A percentile compares a stretch with the other conserved stretches of the same genome.
These are phyloP conservation scores for Malassezia japonica DNA, from an alignment of 1,284 basidiomycete species.

Conservation along the genomic window DNA sequence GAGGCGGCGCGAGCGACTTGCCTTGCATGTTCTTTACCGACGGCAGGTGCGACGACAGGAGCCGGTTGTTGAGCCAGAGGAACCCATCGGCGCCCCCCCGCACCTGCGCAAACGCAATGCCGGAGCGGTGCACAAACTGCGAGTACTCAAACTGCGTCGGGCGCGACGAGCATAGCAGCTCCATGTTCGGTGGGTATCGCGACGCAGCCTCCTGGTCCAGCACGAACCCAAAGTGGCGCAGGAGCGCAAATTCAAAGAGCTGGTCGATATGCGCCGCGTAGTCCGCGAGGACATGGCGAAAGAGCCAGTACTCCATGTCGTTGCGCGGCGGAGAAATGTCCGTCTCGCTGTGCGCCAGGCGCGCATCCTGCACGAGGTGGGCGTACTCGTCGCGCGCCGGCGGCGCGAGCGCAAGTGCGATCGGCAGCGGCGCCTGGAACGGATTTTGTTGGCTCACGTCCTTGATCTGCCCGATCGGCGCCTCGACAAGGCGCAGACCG, in stretches of 20 bases:
- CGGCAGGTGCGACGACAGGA: slow-evolving; percentile 31
- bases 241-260: slow-evolving; percentile 42
- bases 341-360: slow-evolving; percentile 20
- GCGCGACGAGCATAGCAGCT: slow-evolving; percentile 39
- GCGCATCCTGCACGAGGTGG: slow-evolving; percentile 18
- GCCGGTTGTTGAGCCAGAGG: slow-evolving; percentile 44
- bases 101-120: slow-evolving; percentile 46
- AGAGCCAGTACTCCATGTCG: slow-evolving; percentile 13
- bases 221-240: slow-evolving; percentile 41
- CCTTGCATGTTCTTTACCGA: not conserved
- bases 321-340: slow-evolving; percentile 18
- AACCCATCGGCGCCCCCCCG: slow-evolving; percentile 38
- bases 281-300: slow-evolving; percentile 8
- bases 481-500: slow-evolving; percentile 79
- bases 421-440: slow-evolving; percentile 42
- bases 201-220: slow-evolving; percentile 43
- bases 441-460: slow-evolving; percentile 43
- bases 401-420: slow-evolving; percentile 36
- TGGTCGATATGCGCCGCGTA: slow-evolving; percentile 23
- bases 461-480: slow-evolving; percentile 47
- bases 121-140: slow-evolving; percentile 43
- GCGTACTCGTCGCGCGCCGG: slow-evolving; percentile 28
- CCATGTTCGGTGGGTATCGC: slow-evolving; percentile 29
- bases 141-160: slow-evolving; percentile 41
- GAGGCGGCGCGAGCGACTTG: slow-evolving; percentile 10